A percentile compares a stretch with the other conserved stretches of the same genome.
Evolutionary conservation across 2,329 filamentous ascomycete genomes (phyloP).

Genomic region (Talaromyces sp.): DNA sequence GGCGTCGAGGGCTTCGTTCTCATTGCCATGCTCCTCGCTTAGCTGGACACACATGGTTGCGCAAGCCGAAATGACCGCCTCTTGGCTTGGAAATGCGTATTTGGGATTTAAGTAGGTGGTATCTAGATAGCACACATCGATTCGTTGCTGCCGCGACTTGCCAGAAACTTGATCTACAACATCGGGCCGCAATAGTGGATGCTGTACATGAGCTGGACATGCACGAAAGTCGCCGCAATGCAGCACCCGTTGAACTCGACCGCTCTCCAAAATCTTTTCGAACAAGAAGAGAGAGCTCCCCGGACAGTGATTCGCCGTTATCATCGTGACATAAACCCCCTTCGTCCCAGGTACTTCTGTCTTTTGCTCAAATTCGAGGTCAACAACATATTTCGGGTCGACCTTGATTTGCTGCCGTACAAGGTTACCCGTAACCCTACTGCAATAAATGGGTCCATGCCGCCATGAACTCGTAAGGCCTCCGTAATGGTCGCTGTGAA

Average conservation of each 20-base stretch:
- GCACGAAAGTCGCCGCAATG: constrained; percentile 96
- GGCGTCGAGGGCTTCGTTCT: constrained; percentile 51
- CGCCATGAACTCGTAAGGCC: constrained; percentile 82
- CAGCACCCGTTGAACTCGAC: constrained; percentile 69
- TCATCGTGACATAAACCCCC: constrained; percentile 86
- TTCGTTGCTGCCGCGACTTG: constrained; percentile 71
- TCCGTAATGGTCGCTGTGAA: constrained; percentile 96
- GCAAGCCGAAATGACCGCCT: constrained; percentile 80
- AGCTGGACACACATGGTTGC: constrained; percentile 80
- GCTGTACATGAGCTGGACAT: constrained; percentile 74
- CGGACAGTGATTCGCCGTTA: constrained; percentile 93
- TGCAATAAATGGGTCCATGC: constrained; percentile 96
- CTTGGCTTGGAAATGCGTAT: constrained; percentile 87
- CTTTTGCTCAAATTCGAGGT: constrained; percentile 76
- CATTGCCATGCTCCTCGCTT: constrained; percentile 59
- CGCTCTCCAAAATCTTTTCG: constrained; percentile 66
- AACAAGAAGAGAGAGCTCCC: constrained; percentile 92
- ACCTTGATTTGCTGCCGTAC: constrained; percentile 82
- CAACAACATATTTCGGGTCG: constrained; percentile 76
- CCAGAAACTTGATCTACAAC: constrained; percentile 64
- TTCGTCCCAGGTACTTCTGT: constrained; percentile 75
- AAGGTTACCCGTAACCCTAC: constrained; percentile 82
- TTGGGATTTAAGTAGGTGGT: constrained; percentile 95
- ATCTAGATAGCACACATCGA: constrained; percentile 94
- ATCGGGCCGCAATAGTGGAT: constrained; percentile 75